Evolutionary conservation across 306 rosid genomes (phyloP), one percentile per base, ranked within the genome.

Genomic region (Parietaria judaica): DNA sequence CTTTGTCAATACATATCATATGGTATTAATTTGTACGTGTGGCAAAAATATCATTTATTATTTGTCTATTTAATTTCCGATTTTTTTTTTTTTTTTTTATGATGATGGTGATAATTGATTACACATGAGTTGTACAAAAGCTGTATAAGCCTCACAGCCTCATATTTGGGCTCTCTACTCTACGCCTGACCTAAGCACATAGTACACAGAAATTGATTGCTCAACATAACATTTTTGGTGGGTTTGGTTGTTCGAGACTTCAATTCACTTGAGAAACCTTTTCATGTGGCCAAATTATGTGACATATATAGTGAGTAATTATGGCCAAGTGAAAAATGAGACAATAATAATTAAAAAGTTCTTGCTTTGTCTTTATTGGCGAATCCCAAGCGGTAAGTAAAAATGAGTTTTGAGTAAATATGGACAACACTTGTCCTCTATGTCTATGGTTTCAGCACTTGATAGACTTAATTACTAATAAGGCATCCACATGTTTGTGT

Each of bases 111-210:
- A 57, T 47, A 11, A 54, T 53, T 53, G 41, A 53, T 31, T 13
- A 49, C 9, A 3, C 13, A 55, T 66, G 53, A 41, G 70, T 66
- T 55, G 70, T 53, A 65, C 52, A 53, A 65, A 52, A 65, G 69
- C 69, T 65, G 69, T 34, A 17, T 12, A 51, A 63, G 47, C 43
- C 69, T 35, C 54, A 23, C 44, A 66, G 52, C 44, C 60, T 66
- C 53, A 4, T 52, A 36, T 17, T 62, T 64, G 8, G 7, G 7
- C 12, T 23, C 58, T 10, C 37, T 16, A 61, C 31, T 9, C 7
- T 38, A 37, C 41, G 31, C 38, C 49, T 36, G 3, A 11, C 14
- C 37, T n/a, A 11, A 39, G 23, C 56, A 37, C 3, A 43, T 15
- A 43, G 58, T 12, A 53, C 51, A 38, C n/a, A 12, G 31, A 23